Conservation (phyloP, 306 rosid species). For the Casuarina equisetifolia region DNA sequence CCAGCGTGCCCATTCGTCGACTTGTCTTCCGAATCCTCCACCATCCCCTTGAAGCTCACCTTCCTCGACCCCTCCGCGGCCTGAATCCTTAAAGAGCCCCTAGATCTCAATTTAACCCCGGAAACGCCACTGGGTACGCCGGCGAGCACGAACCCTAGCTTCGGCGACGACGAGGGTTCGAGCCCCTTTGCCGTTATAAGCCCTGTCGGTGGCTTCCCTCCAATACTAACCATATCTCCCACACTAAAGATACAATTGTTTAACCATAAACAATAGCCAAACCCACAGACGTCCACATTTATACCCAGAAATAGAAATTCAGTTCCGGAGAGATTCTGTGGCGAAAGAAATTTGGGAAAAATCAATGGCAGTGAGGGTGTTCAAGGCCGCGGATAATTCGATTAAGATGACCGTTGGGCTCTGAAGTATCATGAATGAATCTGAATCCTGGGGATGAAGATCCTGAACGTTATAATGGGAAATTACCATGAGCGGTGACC, state of each 20-base stretch:
- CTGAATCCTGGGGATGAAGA: background rate
- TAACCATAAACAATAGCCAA: background rate
- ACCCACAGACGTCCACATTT: background rate
- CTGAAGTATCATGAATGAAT: background rate
- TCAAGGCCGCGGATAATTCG: background rate
- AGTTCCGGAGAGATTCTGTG: background rate
- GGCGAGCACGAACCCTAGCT: conserved; percentile 17
- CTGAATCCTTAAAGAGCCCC: conserved; percentile 30
- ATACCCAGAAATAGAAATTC: background rate
- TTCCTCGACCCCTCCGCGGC: conserved; percentile 44
- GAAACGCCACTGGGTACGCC: conserved; percentile 16
- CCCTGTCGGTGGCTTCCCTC: conserved; percentile 30
- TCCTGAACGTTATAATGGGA: background rate
- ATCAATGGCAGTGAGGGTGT: background rate
- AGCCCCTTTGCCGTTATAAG: conserved; percentile 12
- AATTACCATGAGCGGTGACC: no score
- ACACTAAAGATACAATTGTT: background rate
- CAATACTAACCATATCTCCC: conserved; percentile 43
- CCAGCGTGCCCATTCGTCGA: conserved; percentile 42
- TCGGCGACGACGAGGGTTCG: conserved; percentile 21
- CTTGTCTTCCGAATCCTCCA: conserved; percentile 21
- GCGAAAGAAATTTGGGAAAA: background rate
- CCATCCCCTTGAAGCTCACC: conserved; percentile 30
- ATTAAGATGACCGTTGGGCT: background rate
- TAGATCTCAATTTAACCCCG: conserved; percentile 28